phyloP scores from a whole-genome alignment of 2,329 filamentous ascomycete species.

The Fusarium avenaceum region DNA sequence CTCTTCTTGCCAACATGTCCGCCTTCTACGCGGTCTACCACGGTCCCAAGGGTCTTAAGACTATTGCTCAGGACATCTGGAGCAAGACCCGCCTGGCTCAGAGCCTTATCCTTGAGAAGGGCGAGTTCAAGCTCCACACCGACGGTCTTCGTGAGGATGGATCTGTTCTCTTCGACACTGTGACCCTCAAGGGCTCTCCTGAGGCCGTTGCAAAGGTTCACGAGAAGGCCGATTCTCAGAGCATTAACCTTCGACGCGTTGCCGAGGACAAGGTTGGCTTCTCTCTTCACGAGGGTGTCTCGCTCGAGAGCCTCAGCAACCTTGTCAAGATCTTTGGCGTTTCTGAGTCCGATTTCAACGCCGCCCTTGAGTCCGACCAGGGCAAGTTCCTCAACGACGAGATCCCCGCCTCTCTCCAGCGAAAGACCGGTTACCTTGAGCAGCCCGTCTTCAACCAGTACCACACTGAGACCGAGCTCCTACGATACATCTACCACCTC shows the following conservation, averaged over 20 bases:
- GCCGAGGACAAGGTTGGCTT: constrained; percentile 52
- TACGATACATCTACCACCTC: constrained; percentile 93
- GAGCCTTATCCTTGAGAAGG: constrained; percentile 62
- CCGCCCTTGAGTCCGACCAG: constrained; percentile 51
- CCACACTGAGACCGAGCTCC: constrained; percentile 93
- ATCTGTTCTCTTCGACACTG: constrained; percentile 81
- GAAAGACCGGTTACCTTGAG: constrained; percentile 81
- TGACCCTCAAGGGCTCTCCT: constrained; percentile 70
- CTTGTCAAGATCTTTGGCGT: constrained; percentile 48
- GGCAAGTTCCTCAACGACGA: constrained; percentile 52
- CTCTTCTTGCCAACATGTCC: constrained; percentile 93
- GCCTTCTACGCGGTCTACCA: constrained; percentile 96
- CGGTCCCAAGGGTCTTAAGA: constrained; percentile 84
- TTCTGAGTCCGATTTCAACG: constrained; percentile 44
- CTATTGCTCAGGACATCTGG: constrained; percentile 83
- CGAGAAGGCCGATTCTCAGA: constrained; percentile 37
- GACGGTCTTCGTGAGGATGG: constrained; percentile 69
- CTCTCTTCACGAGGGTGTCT: constrained; percentile 51
- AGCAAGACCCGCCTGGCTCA: constrained; percentile 77
- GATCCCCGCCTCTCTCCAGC: constrained; percentile 73
- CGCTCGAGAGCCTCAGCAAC: constrained; percentile 40
- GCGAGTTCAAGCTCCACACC: constrained; percentile 71
- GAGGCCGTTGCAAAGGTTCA: constrained; percentile 46
- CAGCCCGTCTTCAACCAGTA: constrained; percentile 96
- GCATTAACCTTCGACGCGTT: constrained; percentile 50